Conservation (phyloP, 2,329 filamentous ascomycete species). For the Pseudogymnoascus sp. region DNA sequence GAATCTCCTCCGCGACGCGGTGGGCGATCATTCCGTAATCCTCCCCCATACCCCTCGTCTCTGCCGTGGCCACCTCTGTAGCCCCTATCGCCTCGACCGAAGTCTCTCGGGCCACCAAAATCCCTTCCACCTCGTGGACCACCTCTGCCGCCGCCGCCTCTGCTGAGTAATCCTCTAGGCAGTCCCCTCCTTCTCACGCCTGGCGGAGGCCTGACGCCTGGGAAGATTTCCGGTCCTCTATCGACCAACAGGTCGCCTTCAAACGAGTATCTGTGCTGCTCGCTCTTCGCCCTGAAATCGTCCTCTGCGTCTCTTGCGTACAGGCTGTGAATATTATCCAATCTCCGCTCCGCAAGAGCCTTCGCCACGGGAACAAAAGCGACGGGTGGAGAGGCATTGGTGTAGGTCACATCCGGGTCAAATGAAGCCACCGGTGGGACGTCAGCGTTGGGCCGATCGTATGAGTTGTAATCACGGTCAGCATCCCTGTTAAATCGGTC, state of each 20-base stretch:
- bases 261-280: conserved; percentile 56
- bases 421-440: neutral
- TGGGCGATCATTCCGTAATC: neutral
- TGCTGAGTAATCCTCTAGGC: neutral
- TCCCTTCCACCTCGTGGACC: neutral
- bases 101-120: neutral
- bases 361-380: conserved; percentile 46
- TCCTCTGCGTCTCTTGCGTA: conserved; percentile 2
- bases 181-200: conserved; percentile 29
- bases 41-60: neutral
- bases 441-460: neutral
- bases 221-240: conserved; percentile 60
- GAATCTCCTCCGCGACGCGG: neutral
- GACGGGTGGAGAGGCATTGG: conserved; percentile 36
- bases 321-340: conserved; percentile 44
- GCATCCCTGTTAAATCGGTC: neutral
- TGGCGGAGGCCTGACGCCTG: conserved; percentile 51
- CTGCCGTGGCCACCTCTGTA: neutral
- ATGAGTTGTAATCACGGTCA: neutral
- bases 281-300: conserved; percentile 40
- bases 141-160: neutral
- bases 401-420: conserved; percentile 18
- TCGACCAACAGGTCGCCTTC: conserved; percentile 62
- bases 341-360: conserved; percentile 53
- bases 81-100: neutral